These are phyloP conservation scores for Kluyveromyces marxianus DNA, from an alignment of 1,139 yeast genomes.

Conservation along the genomic window DNA sequence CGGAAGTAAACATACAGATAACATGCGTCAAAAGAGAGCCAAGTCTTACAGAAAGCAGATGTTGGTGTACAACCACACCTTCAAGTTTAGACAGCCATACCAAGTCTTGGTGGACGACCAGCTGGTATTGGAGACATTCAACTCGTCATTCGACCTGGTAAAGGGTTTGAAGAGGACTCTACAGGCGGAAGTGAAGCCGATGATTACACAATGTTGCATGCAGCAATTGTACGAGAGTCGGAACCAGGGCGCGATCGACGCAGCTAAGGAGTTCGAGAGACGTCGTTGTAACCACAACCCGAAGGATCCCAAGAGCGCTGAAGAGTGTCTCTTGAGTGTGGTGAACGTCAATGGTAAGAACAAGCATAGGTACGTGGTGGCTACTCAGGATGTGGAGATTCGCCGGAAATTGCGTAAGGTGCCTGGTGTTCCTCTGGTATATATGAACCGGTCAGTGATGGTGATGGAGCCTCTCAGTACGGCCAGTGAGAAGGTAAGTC, in stretches of 20 bases:
- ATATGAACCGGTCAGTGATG: constrained; percentile 87
- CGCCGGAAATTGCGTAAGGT: constrained; percentile 60
- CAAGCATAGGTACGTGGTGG: constrained; percentile 85
- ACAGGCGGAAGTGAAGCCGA: constrained; percentile 81
- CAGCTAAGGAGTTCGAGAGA: constrained; percentile 81
- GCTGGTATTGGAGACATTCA: constrained; percentile 55
- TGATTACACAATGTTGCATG: constrained; percentile 96
- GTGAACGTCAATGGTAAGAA: constrained; percentile 69
- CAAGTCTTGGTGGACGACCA: constrained; percentile 84
- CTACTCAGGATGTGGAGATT: constrained; percentile 67
- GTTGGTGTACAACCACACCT: constrained; percentile 73
- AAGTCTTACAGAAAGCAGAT: constrained; percentile 90
- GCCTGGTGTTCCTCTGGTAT: constrained; percentile 86
- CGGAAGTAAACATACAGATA: neutral
- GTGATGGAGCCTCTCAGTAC: constrained; percentile 88
- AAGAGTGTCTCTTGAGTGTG: constrained; percentile 68
- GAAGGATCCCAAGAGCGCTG: constrained; percentile 56
- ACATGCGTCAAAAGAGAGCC: constrained; percentile 93
- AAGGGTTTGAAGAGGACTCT: constrained; percentile 77
- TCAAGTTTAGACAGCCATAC: constrained; percentile 90
- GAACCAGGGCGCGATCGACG: constrained; percentile 64
- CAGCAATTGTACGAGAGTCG: constrained; percentile 68
- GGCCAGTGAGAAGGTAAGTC: constrained; percentile 53
- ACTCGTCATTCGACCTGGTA: constrained; percentile 60
- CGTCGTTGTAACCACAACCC: constrained; percentile 59